A percentile compares a stretch with the other conserved stretches of the same genome.
Conservation (phyloP, 2,329 filamentous ascomycete genomes). For the Exophiala phaeomuriformis region DNA sequence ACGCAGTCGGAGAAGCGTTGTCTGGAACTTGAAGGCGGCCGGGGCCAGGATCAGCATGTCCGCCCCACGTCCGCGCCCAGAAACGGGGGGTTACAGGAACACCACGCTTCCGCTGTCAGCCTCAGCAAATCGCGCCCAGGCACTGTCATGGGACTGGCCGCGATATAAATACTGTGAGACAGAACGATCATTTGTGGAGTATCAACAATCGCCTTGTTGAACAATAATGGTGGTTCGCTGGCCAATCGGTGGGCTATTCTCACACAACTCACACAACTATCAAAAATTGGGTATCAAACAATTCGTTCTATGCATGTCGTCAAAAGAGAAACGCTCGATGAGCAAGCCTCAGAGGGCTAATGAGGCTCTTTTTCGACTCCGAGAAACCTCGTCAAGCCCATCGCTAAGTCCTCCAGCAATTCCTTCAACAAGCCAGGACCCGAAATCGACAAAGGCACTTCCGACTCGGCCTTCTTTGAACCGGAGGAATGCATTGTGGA, state of each 20-base stretch:
- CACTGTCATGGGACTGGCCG: not conserved
- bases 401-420: constrained; percentile 61
- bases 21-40: constrained; percentile 1
- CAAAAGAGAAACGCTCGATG: not conserved
- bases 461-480: constrained; percentile 61
- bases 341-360: constrained; percentile 31
- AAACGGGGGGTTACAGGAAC: not conserved
- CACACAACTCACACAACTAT: too few relatives aligned
- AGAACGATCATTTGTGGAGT: not conserved
- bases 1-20: constrained; percentile 4
- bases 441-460: constrained; percentile 48
- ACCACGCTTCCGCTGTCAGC: not conserved
- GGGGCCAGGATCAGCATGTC: not conserved
- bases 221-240: too few relatives aligned
- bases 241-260: too few relatives aligned
- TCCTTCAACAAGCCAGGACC: constrained; percentile 56
- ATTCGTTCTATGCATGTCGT: not conserved
- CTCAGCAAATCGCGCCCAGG: not conserved
- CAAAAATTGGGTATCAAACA: not conserved
- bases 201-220: too few relatives aligned
- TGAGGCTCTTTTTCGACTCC: constrained; percentile 41
- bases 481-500: constrained; percentile 51
- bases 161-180: not conserved
- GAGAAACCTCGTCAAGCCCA: constrained; percentile 35
- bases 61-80: constrained; percentile 10